Percentiles rank a stretch among this genome's conserved stretches.
phyloP scores from a whole-genome alignment of 1,284 basidiomycete species.

The Trametes versicolor region DNA sequence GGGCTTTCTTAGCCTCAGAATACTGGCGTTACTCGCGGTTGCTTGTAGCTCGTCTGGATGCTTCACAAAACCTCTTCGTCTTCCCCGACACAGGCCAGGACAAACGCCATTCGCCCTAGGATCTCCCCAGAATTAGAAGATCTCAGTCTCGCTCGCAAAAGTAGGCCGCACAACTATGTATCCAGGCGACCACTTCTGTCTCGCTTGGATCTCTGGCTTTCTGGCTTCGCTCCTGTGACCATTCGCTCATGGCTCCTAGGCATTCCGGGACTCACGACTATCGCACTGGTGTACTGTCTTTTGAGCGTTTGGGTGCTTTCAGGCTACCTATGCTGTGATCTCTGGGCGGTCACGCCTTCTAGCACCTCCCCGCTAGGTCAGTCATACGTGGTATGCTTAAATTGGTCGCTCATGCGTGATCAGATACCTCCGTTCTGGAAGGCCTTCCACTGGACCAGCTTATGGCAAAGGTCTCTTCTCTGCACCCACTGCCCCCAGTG shows the following conservation, averaged over 20 bases:
- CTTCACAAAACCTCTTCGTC: background rate
- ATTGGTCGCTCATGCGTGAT: background rate
- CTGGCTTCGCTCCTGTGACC: conserved; percentile 12
- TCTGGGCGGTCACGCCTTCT: background rate
- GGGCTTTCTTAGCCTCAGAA: too few species aligned
- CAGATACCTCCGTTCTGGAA: conserved; percentile 32
- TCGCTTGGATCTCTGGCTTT: conserved; percentile 25
- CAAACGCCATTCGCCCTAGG: background rate
- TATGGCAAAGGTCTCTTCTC: conserved; percentile 43
- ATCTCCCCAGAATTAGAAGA: background rate
- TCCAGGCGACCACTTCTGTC: background rate
- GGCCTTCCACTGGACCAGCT: conserved; percentile 39
- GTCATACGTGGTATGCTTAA: background rate
- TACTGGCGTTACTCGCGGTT: background rate
- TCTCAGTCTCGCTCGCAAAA: background rate
- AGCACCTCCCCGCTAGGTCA: conserved; percentile 9
- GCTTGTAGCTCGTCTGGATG: background rate
- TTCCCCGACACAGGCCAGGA: background rate
- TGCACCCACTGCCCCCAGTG: conserved; percentile 40
- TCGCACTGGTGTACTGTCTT: conserved; percentile 21
- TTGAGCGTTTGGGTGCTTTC: conserved; percentile 25
- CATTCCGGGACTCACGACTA: conserved; percentile 8
- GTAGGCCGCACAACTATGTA: background rate
- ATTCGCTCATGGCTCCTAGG: conserved; percentile 17
- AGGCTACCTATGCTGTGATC: conserved; percentile 11